These are phyloP conservation scores for Silybum marianum DNA, from an alignment of 129 eudicot genomes.

Conservation along the genomic window DNA sequence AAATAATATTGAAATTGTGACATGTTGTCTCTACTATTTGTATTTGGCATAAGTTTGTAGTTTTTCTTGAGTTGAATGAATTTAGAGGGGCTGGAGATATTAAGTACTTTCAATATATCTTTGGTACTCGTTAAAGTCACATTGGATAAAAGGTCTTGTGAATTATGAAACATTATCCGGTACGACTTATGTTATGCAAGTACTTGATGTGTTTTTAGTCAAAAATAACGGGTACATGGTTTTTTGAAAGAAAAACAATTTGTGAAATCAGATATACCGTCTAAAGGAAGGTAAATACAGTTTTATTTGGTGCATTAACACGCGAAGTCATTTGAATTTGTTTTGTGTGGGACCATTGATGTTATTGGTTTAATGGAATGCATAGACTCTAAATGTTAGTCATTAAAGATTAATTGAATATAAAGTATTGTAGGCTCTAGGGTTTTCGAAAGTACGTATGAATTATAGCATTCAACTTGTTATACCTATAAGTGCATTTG, in stretches of 20 bases:
- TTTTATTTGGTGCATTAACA: slow-evolving; percentile 6
- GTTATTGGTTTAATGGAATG: slow-evolving; percentile 18
- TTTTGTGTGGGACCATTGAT: slow-evolving; percentile 18
- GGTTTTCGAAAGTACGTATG: slow-evolving; percentile 10
- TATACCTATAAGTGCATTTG: slow-evolving; percentile 8
- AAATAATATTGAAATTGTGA: neutral
- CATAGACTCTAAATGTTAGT: slow-evolving; percentile 23
- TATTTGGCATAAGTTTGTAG: neutral
- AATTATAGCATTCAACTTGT: slow-evolving; percentile 13
- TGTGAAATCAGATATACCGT: slow-evolving; percentile 10
- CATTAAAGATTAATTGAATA: slow-evolving; percentile 7
- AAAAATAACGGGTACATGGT: neutral
- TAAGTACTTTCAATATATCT: neutral
- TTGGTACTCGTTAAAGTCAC: neutral
- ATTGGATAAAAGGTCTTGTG: neutral
- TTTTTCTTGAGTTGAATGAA: neutral
- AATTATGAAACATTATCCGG: neutral
- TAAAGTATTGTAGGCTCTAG: slow-evolving; percentile 20
- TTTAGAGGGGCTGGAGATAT: neutral
- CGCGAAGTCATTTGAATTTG: slow-evolving; percentile 22
- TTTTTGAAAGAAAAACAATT: neutral
- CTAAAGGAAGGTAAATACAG: slow-evolving; percentile 2
- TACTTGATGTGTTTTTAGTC: slow-evolving; percentile 11
- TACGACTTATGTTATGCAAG: neutral
- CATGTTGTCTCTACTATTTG: neutral